phyloP scores from a whole-genome alignment of 2,329 filamentous ascomycete genomes.

The Septoria linicola region DNA sequence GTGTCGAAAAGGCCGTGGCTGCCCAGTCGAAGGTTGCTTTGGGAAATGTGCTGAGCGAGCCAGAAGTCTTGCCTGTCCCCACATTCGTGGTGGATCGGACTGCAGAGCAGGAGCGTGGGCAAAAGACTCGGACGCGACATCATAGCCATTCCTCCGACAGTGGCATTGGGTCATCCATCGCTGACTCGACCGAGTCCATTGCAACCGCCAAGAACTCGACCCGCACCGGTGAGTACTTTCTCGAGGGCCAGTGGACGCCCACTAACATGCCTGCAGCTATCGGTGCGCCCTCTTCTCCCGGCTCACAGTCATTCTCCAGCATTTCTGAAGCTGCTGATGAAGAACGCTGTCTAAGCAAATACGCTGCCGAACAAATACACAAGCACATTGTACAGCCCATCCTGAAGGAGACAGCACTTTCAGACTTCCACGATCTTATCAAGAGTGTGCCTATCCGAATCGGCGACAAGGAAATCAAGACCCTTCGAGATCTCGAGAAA shows the following conservation, averaged over 20 bases:
- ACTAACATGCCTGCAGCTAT: conserved; percentile 8
- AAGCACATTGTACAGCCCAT: conserved; percentile 77
- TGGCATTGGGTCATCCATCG: conserved; percentile 80
- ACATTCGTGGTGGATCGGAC: conserved; percentile 45
- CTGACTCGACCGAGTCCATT: conserved; percentile 29
- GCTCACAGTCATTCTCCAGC: conserved; percentile 46
- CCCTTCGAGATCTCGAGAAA: conserved; percentile 91
- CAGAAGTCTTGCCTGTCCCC: conserved; percentile 51
- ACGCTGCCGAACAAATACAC: conserved; percentile 74
- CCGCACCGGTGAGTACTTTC: conserved; percentile 28
- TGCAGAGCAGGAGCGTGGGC: conserved; percentile 26
- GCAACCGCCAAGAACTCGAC: conserved; percentile 30
- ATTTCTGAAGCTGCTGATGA: conserved; percentile 43
- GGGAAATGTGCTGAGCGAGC: conserved; percentile 47
- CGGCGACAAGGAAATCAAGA: conserved; percentile 79
- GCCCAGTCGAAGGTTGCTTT: conserved; percentile 38
- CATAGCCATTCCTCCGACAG: conserved; percentile 79
- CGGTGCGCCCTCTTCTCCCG: conserved; percentile 7
- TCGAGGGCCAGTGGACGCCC: conserved; percentile 1
- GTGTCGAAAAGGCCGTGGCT: conserved; percentile 47
- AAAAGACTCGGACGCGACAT: conserved; percentile 47
- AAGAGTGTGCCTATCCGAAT: conserved; percentile 77
- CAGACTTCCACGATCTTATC: conserved; percentile 78
- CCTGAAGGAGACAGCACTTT: conserved; percentile 68
- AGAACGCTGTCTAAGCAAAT: conserved; percentile 59